Evolutionary conservation across 257 asterid species (phyloP).

Genomic region (Cinchona pubescens): DNA sequence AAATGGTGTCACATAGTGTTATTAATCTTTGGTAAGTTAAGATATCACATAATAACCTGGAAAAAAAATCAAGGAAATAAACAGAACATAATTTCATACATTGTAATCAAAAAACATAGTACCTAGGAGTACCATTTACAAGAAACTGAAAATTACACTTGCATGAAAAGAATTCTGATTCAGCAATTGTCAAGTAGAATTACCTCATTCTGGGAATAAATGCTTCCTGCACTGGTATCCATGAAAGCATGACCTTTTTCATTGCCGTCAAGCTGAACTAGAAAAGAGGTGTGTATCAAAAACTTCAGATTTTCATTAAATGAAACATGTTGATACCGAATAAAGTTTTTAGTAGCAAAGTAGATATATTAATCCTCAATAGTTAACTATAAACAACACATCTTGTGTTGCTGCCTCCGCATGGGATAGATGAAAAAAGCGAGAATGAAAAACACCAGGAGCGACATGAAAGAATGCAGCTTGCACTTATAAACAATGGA

Average conservation of each 20-base stretch:
- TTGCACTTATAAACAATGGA: background rate
- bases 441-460: background rate
- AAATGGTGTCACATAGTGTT: background rate
- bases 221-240: constrained; percentile 51
- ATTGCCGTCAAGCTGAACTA: constrained; percentile 44
- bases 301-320: too few species aligned
- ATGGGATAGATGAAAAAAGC: background rate
- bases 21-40: background rate
- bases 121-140: background rate
- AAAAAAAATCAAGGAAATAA: background rate
- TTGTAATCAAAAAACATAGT: background rate
- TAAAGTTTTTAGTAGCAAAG: too few species aligned
- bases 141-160: background rate
- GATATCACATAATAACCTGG: constrained; percentile 3
- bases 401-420: background rate
- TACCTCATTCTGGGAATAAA: constrained; percentile 67
- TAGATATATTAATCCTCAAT: too few species aligned
- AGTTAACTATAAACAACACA: background rate
- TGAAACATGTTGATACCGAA: too few species aligned
- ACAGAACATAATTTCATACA: background rate
- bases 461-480: constrained; percentile 12
- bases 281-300: constrained; percentile 4
- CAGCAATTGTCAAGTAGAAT: constrained; percentile 13
- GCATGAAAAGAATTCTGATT: background rate
- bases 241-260: constrained; percentile 43